These are phyloP conservation scores for Podosphaera aphanis DNA, from an alignment of 2,329 filamentous ascomycete species.

Conservation along the genomic window DNA sequence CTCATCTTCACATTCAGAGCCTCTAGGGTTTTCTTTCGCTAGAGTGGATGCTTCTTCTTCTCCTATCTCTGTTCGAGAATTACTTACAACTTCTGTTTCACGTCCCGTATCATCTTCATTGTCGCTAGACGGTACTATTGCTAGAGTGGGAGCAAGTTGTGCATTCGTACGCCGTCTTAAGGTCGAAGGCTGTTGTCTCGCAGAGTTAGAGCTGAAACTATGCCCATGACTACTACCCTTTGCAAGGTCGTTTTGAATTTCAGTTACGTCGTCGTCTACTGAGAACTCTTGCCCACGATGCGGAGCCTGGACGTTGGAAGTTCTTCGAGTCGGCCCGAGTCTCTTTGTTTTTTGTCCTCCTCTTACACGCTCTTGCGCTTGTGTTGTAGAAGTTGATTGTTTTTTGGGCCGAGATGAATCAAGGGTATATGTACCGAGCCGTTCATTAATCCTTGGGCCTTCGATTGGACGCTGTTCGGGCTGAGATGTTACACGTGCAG, in stretches of 20 bases:
- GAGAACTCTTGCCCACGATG: slow-evolving; percentile 74
- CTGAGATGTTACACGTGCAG: slow-evolving; percentile 3
- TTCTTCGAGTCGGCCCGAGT: slow-evolving; percentile 46
- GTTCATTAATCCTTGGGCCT: slow-evolving; percentile 10
- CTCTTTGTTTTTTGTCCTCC: slow-evolving; percentile 25
- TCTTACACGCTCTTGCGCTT: slow-evolving; percentile 15
- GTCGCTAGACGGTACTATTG: slow-evolving; percentile 26
- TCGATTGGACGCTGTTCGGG: slow-evolving; percentile 12
- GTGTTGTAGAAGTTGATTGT: slow-evolving; percentile 12
- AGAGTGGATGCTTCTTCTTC: slow-evolving; percentile 1
- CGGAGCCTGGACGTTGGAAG: slow-evolving; percentile 45
- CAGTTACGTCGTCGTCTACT: slow-evolving; percentile 64
- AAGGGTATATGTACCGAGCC: slow-evolving; percentile 10
- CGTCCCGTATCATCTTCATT: slow-evolving; percentile 16
- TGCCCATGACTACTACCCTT: slow-evolving; percentile 19
- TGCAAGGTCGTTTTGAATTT: slow-evolving; percentile 46
- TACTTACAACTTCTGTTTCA: slow-evolving; percentile 5
- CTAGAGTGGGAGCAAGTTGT: slow-evolving; percentile 22
- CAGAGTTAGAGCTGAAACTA: slow-evolving; percentile 15
- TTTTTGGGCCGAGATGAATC: slow-evolving; percentile 14
- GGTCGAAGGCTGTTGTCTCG: slow-evolving; percentile 26
- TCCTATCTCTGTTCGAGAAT: slow-evolving; percentile 1
- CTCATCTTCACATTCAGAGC: slow-evolving; percentile 14
- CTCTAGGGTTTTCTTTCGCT: slow-evolving; percentile 6
- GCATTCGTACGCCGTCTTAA: slow-evolving; percentile 24